Base-by-base conservation (phyloP, 2,329 filamentous ascomycete species). In the Anthostomella pinea region DNA sequence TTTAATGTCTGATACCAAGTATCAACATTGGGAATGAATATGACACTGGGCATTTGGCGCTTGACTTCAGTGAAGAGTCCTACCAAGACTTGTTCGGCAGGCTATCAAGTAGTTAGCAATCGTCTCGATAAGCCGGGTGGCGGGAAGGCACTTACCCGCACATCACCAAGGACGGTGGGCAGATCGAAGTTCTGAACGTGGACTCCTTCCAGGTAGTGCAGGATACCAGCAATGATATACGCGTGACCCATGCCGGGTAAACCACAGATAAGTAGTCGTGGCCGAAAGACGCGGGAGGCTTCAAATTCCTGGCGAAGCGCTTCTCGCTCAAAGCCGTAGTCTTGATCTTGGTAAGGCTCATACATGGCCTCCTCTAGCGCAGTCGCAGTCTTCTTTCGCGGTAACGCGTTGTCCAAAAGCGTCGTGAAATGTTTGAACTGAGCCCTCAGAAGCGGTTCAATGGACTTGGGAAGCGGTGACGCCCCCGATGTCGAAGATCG, bases 141-240 rank as follows among this genome's bases (percentile, higher is more conserved):
- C 18, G 9, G 20, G 10, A 8, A 11, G 35, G 43, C 15, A 66
- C 76, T 66, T 69, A 81, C 82, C 51, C 87, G 79, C 45, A 85
- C 82, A 58, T 98, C 93, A 39, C 85, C 87, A 41, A 95, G 73
- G 38, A 98, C 72, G 11, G 85, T 93, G 1, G 90, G 81, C 39
- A 98, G 74, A 61, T 96, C 94, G 60, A 98, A 95, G 35, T 85
- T 89, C 59, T 97, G 90, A 3, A 98, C 87, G 64, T 97, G 89
- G 3, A 97, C 75, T 17, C 90, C 88, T 64, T 98, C 93, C 36
- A 98, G 84, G 57, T 95, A 83, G 60, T 95, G 88, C 46, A 97
- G 69, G 33, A 97, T 69, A 5, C 91, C 93, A 30, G 83, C 82
- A 19, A 87, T 82, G 24, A 98, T 70, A 54, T 98, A 96, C 31